These are phyloP conservation scores for Glycine latifolia DNA, from an alignment of 306 rosid genomes.

Conservation along the genomic window DNA sequence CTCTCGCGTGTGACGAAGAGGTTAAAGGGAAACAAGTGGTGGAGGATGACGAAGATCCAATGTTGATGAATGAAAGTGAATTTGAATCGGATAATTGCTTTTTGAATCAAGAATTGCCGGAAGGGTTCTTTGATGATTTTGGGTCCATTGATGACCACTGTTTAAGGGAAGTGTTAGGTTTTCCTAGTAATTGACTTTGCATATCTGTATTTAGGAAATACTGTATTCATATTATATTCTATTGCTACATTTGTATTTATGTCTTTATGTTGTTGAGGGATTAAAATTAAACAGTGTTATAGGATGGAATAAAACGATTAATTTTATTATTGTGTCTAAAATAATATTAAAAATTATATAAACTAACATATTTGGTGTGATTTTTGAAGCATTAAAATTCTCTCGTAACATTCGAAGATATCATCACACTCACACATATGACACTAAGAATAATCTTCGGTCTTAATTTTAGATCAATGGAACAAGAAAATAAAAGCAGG, in stretches of 20 bases:
- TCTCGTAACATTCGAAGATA: background rate
- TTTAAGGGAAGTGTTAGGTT: constrained; percentile 52
- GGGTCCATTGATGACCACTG: constrained; percentile 51
- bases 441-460: background rate
- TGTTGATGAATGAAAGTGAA: background rate
- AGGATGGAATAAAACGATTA: background rate
- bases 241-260: constrained; percentile 1
- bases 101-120: constrained; percentile 49
- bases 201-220: background rate
- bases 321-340: background rate
- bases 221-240: background rate
- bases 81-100: background rate
- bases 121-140: constrained; percentile 60
- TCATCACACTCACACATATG: too few relatives aligned
- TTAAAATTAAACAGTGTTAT: background rate
- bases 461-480: background rate
- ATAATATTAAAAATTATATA: background rate
- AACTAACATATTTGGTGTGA: background rate
- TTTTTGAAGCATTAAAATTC: background rate
- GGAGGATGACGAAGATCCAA: constrained; percentile 36
- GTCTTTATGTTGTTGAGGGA: background rate
- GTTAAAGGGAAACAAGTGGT: constrained; percentile 44
- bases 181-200: background rate
- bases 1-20: constrained; percentile 55
- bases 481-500: background rate